phyloP scores from a whole-genome alignment of 2,329 filamentous ascomycete genomes.

The Dryadomyces sulphureus region DNA sequence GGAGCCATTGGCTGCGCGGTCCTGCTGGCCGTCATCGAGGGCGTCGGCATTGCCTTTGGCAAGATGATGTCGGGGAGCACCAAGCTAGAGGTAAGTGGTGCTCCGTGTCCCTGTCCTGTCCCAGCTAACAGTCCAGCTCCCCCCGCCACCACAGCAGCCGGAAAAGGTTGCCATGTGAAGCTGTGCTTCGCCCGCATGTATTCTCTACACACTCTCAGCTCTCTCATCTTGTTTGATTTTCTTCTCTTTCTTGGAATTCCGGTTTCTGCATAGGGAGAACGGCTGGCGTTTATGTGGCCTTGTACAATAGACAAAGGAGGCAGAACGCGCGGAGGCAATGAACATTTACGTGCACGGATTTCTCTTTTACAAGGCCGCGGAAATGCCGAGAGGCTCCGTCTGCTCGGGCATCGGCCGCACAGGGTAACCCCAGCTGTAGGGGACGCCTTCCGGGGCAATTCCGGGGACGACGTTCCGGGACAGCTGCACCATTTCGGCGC shows the following conservation, averaged over 20 bases:
- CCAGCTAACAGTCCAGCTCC: background rate
- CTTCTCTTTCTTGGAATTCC: background rate
- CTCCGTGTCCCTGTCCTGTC: background rate
- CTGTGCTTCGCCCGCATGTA: no score
- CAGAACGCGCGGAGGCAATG: background rate
- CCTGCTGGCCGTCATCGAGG: constrained; percentile 89
- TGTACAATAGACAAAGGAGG: background rate
- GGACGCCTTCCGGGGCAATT: background rate
- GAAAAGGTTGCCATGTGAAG: constrained; percentile 6
- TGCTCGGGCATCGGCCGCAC: background rate
- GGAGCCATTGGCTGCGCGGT: constrained; percentile 93
- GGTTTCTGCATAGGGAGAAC: background rate
- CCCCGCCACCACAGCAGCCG: constrained; percentile 5
- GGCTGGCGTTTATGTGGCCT: background rate
- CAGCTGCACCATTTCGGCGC: background rate
- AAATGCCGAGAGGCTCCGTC: background rate
- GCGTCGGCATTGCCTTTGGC: constrained; percentile 90
- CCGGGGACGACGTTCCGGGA: background rate
- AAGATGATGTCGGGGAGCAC: constrained; percentile 87
- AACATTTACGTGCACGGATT: background rate
- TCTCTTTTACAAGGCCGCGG: background rate
- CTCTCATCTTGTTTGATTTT: background rate
- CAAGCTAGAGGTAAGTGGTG: constrained; percentile 50
- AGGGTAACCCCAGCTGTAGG: background rate
- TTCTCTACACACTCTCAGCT: no score